Percentiles rank a stretch among this genome's conserved stretches.
These are phyloP conservation scores for Zygotorulaspora chibaensis DNA, from an alignment of 805 yeast genomes.

Conservation along the genomic window DNA sequence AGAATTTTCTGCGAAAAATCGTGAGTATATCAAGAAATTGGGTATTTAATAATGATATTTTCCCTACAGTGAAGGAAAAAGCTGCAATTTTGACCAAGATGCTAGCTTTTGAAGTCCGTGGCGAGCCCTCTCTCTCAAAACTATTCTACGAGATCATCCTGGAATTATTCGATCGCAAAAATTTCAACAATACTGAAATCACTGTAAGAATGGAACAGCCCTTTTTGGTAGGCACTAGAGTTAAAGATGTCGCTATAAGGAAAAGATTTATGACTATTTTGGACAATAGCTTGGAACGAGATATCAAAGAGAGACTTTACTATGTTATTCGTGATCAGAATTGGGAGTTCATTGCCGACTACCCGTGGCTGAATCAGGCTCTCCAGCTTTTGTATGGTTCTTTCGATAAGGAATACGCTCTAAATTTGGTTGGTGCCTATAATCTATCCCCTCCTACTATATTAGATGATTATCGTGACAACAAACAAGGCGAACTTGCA, in stretches of 20 bases:
- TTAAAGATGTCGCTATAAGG: conserved; percentile 70
- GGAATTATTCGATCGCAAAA: conserved; percentile 77
- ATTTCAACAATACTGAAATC: conserved; percentile 76
- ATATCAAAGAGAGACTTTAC: conserved; percentile 70
- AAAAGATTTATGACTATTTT: conserved; percentile 74
- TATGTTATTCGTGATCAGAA: conserved; percentile 93
- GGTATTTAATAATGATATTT: conserved; percentile 84
- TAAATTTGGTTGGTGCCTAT: conserved; percentile 49
- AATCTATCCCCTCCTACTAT: conserved; percentile 44
- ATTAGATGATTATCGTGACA: conserved; percentile 16
- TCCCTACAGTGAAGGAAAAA: conserved; percentile 94
- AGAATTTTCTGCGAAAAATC: conserved; percentile 66
- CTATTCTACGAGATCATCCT: conserved; percentile 82
- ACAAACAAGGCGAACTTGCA: conserved; percentile 8
- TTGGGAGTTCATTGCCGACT: conserved; percentile 93
- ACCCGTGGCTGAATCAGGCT: conserved; percentile 93
- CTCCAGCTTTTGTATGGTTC: conserved; percentile 80
- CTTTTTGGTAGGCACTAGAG: conserved; percentile 86
- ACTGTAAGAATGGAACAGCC: conserved; percentile 96
- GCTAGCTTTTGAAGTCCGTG: conserved; percentile 87
- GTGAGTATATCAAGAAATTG: conserved; percentile 76
- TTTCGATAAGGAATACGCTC: conserved; percentile 47
- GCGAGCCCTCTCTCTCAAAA: conserved; percentile 71
- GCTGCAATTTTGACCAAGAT: conserved; percentile 90
- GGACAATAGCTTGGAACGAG: conserved; percentile 71